Evolutionary conservation across 2,329 filamentous ascomycete species (phyloP).

Genomic region (Penicillium sp.): DNA sequence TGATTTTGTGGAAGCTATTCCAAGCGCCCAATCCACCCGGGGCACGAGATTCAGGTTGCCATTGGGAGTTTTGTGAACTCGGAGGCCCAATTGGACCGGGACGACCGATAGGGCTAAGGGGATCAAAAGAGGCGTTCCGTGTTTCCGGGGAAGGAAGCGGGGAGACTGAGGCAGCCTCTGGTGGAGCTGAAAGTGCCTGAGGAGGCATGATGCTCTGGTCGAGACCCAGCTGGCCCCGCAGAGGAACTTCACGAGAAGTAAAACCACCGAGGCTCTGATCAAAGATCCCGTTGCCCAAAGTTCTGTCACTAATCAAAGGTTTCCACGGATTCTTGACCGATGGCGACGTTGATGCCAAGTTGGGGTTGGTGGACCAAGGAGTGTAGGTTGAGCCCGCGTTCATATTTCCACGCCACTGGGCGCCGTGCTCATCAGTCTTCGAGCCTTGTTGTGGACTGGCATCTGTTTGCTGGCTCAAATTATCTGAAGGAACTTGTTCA

Average conservation of each 20-base stretch:
- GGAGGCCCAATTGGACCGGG: constrained; percentile 50
- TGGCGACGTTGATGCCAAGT: constrained; percentile 33
- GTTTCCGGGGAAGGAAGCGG: constrained; percentile 42
- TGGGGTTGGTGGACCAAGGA: constrained; percentile 38
- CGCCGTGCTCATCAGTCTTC: constrained; percentile 33
- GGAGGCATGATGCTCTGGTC: constrained; percentile 39
- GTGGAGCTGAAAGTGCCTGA: constrained; percentile 32
- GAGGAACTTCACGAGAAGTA: constrained; percentile 43
- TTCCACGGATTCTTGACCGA: constrained; percentile 58
- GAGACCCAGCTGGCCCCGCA: constrained; percentile 42
- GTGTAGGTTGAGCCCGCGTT: constrained; percentile 36
- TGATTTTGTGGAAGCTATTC: constrained; percentile 45
- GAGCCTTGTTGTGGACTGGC: constrained; percentile 25
- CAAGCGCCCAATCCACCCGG: constrained; percentile 38
- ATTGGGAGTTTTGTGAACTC: constrained; percentile 32
- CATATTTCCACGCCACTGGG: constrained; percentile 40
- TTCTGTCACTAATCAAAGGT: constrained; percentile 53
- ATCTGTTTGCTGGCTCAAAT: constrained; percentile 20
- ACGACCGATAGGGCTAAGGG: constrained; percentile 40
- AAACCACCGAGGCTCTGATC: constrained; percentile 53
- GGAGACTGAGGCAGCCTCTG: constrained; percentile 35
- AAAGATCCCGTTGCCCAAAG: constrained; percentile 64
- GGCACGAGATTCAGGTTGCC: constrained; percentile 31
- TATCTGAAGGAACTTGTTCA: constrained; percentile 8
- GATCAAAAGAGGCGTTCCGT: constrained; percentile 37